Percentiles rank a stretch among this genome's conserved stretches.
Conservation (phyloP, 2,329 filamentous ascomycete species). For the Ceratocystis eucalypticola region DNA sequence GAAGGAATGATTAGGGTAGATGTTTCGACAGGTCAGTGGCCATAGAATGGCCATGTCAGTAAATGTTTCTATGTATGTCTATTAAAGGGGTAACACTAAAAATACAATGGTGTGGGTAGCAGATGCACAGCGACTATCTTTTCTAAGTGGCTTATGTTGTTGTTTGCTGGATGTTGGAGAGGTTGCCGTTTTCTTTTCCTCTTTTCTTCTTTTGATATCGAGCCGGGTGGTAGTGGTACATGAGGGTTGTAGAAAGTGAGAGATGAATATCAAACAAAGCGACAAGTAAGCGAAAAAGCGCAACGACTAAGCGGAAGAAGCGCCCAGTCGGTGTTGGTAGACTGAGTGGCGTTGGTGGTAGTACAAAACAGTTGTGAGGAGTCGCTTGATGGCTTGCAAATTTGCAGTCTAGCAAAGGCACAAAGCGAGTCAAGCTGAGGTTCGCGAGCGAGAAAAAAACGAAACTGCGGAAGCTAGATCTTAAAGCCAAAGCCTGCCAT, state of each 20-base stretch:
- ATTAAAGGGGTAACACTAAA: background rate
- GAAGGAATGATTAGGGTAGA: background rate
- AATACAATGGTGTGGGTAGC: background rate
- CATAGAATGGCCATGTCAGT: background rate
- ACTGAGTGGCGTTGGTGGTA: background rate
- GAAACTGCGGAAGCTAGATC: constrained; percentile 29
- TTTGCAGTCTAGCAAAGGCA: too few relatives aligned
- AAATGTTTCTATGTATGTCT: background rate
- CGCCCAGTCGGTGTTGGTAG: background rate
- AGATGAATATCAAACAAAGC: background rate
- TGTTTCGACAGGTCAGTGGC: background rate
- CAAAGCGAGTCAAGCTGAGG: background rate
- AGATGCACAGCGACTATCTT: background rate
- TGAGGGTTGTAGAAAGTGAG: background rate
- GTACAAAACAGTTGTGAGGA: background rate
- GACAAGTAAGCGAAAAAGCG: background rate
- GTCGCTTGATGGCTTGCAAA: background rate
- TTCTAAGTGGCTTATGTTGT: background rate
- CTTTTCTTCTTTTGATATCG: background rate
- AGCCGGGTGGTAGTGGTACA: background rate
- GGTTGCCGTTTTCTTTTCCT: background rate
- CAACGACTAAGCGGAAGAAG: background rate
- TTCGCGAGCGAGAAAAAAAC: too few relatives aligned
- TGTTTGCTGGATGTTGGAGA: background rate
- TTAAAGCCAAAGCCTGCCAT: constrained; percentile 92